These are phyloP conservation scores for Cercophora samala DNA, from an alignment of 495 filamentous ascomycete genomes.

Conservation along the genomic window DNA sequence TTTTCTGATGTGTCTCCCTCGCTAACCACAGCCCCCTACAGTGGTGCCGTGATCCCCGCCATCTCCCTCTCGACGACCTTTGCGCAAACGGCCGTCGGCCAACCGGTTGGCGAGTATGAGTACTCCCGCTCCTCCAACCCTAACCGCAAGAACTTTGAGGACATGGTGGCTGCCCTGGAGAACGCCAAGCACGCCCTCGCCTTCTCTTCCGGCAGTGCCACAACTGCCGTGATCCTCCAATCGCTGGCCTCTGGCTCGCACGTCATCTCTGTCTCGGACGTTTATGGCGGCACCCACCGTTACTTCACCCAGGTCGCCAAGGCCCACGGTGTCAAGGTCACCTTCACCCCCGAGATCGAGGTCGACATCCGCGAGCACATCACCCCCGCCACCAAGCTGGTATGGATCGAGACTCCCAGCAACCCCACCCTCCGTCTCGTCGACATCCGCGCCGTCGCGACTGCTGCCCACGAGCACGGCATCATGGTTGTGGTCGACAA, in stretches of 20 bases:
- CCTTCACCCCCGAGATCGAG: constrained; percentile 89
- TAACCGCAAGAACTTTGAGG: constrained; percentile 91
- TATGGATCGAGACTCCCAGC: constrained; percentile 95
- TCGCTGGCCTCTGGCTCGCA: constrained; percentile 89
- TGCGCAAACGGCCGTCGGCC: constrained; percentile 77
- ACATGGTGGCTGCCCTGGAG: constrained; percentile 85
- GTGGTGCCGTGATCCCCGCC: constrained; percentile 87
- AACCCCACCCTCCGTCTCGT: constrained; percentile 92
- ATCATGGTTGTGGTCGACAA: constrained; percentile 97
- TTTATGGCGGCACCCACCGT: constrained; percentile 95
- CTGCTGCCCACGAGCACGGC: constrained; percentile 78
- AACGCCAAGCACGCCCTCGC: constrained; percentile 89
- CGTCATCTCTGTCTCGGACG: constrained; percentile 91
- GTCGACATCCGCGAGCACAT: constrained; percentile 79
- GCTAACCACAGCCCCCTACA: too few species aligned
- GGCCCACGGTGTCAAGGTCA: constrained; percentile 90
- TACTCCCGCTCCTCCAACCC: constrained; percentile 91
- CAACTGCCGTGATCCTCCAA: constrained; percentile 89
- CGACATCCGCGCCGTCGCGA: constrained; percentile 81
- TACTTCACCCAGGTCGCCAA: constrained; percentile 98
- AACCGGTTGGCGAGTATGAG: constrained; percentile 82
- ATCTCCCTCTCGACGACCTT: constrained; percentile 96
- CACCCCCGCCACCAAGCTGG: constrained; percentile 82
- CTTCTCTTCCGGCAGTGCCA: constrained; percentile 91
- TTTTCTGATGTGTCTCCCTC: too few species aligned